Evolutionary conservation across 2,329 filamentous ascomycete genomes (phyloP).

Genomic region (Aspergillus pseudoviridinutans): DNA sequence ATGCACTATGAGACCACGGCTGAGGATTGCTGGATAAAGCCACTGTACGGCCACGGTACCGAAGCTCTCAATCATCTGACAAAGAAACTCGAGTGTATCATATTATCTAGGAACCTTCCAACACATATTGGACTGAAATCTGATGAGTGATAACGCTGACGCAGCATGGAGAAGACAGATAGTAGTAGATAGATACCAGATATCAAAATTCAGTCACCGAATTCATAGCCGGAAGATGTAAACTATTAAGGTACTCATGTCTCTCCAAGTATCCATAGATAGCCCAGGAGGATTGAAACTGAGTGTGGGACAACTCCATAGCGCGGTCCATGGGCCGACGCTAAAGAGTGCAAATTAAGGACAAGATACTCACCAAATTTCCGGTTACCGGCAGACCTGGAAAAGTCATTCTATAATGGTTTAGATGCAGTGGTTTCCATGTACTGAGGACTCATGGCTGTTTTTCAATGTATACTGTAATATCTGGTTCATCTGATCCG

Average conservation of each 20-base stretch:
- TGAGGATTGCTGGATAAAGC: neutral
- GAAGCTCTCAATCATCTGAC: neutral
- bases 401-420: neutral
- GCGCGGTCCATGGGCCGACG: neutral
- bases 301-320: neutral
- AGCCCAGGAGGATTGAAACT: neutral
- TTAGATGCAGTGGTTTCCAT: neutral
- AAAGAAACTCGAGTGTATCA: neutral
- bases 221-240: neutral
- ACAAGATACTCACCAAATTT: neutral
- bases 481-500: neutral
- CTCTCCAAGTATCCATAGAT: neutral
- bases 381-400: neutral
- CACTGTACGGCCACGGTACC: neutral
- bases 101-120: neutral
- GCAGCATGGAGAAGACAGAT: neutral
- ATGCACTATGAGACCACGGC: neutral
- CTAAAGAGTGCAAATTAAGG: neutral
- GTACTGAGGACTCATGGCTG: neutral
- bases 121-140: no score
- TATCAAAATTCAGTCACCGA: neutral
- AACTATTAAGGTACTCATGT: neutral
- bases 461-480: neutral
- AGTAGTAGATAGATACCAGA: neutral
- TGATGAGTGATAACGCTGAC: neutral